Evolutionary conservation across 306 rosid species (phyloP).

Genomic region (Rosa rugosa): DNA sequence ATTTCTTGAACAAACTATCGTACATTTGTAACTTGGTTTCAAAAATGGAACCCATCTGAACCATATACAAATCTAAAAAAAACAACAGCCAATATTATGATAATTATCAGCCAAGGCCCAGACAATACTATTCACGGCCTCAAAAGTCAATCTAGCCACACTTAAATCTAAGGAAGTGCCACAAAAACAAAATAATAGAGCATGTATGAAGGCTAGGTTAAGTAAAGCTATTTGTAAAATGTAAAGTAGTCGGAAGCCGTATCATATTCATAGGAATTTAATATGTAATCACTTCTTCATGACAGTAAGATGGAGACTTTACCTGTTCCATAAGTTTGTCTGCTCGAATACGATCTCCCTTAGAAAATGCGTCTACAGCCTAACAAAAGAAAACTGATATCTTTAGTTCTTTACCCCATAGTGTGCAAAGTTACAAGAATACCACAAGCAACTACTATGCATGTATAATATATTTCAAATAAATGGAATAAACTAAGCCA

Average conservation of each 20-base stretch:
- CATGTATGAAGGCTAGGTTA: not conserved
- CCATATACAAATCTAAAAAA: not conserved
- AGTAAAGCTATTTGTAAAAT: not conserved
- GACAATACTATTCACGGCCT: not conserved
- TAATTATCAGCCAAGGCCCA: not conserved
- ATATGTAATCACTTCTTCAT: constrained; percentile 17
- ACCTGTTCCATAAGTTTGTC: constrained; percentile 62
- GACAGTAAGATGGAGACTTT: constrained; percentile 22
- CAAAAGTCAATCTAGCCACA: not conserved
- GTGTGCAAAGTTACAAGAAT: constrained; percentile 17
- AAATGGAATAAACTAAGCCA: constrained; percentile 19
- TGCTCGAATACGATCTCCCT: constrained; percentile 56
- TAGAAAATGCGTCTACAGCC: constrained; percentile 76
- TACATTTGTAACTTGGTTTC: not conserved
- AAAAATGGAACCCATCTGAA: not conserved
- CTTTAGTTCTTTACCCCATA: constrained; percentile 33
- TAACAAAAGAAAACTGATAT: constrained; percentile 35
- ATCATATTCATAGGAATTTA: not conserved
- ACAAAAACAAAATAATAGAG: not conserved
- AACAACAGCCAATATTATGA: not conserved
- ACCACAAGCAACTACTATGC: constrained; percentile 1
- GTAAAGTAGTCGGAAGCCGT: not conserved
- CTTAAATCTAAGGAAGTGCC: not conserved
- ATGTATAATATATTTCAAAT: constrained; percentile 3
- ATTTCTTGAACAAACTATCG: not conserved